phyloP scores from a whole-genome alignment of 805 yeast genomes.

The Starmerella vaccinii region DNA sequence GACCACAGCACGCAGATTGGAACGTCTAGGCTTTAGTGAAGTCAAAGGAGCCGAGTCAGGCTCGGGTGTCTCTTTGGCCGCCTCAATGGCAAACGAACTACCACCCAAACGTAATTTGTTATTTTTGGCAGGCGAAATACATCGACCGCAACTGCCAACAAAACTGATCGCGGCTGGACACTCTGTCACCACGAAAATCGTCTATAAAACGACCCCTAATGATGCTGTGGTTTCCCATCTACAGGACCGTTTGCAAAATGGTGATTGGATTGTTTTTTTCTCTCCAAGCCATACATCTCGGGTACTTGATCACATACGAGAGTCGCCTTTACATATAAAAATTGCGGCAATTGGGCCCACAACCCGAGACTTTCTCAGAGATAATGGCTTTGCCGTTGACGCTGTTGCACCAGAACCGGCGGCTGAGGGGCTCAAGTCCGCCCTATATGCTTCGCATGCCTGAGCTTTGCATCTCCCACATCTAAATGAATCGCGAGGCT shows the following conservation, averaged over 20 bases:
- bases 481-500: too few relatives aligned
- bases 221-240: constrained; percentile 37
- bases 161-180: constrained; percentile 39
- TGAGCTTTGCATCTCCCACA: too few relatives aligned
- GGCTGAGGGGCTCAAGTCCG: constrained; percentile 46
- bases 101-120: constrained; percentile 28
- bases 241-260: constrained; percentile 16
- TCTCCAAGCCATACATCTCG: constrained; percentile 79
- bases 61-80: constrained; percentile 62
- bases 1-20: constrained; percentile 57
- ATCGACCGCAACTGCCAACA: constrained; percentile 71
- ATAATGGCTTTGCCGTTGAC: constrained; percentile 45
- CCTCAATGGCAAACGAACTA: constrained; percentile 40
- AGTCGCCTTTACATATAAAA: constrained; percentile 28
- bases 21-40: constrained; percentile 51
- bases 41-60: constrained; percentile 73
- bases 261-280: constrained; percentile 71
- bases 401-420: constrained; percentile 66
- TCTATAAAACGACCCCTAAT: constrained; percentile 56
- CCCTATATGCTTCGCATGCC: constrained; percentile 23
- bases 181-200: constrained; percentile 46
- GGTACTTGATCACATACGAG: constrained; percentile 42
- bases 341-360: constrained; percentile 92
- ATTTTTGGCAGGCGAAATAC: constrained; percentile 76
- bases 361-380: constrained; percentile 50